Base-by-base conservation (phyloP, 2,329 filamentous ascomycete genomes). In the Hymenoscyphus salicellus region DNA sequence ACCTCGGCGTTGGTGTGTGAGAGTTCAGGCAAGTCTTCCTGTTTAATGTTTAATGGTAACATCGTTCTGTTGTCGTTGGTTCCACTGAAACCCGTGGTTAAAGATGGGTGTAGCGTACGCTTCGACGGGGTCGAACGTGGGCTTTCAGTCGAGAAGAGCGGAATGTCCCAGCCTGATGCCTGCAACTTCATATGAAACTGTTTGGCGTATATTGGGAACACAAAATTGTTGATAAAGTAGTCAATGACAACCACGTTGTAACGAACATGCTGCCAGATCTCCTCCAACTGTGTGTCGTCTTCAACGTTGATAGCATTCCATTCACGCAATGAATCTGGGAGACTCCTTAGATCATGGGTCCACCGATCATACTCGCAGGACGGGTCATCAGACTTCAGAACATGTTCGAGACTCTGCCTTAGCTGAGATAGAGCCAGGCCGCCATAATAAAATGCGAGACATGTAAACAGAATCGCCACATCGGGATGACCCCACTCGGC, bases 401-500 rank as follows among this genome's bases (percentile, higher is more conserved):
- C 73, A 5, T 80, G 78, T 33, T 83, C 76, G 0, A 90, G 74
- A 0, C 77, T 77, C 32, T 83, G 77, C 0, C 76, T 76, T 0
- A 88, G 76, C 60, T 89, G 85, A 0, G 70, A 55, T 1, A 78
- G 65, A 1, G 62, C 79, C 0, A 90, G 73, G n/a, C n/a, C 88
- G 1, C 79, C 74, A 60, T 91, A 89, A 69, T 92, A 92, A 69
- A 89, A 91, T 0, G 83, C 81, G 0, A 93, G 75, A 14, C 84
- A 87, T 0, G 89, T 92, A 1, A 92, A 78, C 0, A 86, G 38
- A 1, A 92, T 87, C 0, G 84, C 81, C 0, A 89, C 86, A 69
- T 92, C 84, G 0, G 88, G 87, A 67, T 92, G 88, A 0, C 86
- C 85, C 71, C 84, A 92, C 69, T 92, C 89, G 0, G 87, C 84